These are phyloP conservation scores for Clonostachys solani DNA, from an alignment of 2,329 filamentous ascomycete genomes.

Conservation along the genomic window DNA sequence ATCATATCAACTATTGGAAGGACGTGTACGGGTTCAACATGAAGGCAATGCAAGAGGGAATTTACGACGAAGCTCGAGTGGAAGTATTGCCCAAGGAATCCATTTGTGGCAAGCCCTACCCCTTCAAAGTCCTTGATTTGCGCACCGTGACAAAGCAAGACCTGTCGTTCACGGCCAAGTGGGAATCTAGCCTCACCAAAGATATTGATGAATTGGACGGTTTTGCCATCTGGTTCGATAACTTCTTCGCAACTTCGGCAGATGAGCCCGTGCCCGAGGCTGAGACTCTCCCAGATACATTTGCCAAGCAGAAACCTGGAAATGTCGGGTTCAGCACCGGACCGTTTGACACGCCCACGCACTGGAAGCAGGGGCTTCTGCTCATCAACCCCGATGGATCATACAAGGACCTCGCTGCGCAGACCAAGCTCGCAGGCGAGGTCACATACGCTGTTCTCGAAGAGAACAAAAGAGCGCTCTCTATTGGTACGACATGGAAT, in stretches of 20 bases:
- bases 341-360: constrained; percentile 70
- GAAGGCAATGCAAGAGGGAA: constrained; percentile 80
- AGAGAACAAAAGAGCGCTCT: constrained; percentile 64
- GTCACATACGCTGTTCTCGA: constrained; percentile 67
- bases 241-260: constrained; percentile 72
- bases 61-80: constrained; percentile 78
- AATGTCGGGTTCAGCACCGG: constrained; percentile 87
- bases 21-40: constrained; percentile 95
- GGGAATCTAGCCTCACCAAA: constrained; percentile 55
- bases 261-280: constrained; percentile 43
- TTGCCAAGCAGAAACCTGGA: constrained; percentile 51
- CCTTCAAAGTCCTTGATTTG: constrained; percentile 74
- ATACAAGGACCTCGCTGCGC: constrained; percentile 41
- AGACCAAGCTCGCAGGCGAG: constrained; percentile 58
- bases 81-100: constrained; percentile 61
- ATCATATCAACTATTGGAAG: constrained; percentile 81
- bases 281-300: constrained; percentile 56
- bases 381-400: constrained; percentile 58
- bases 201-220: constrained; percentile 74
- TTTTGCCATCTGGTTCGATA: constrained; percentile 91
- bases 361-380: constrained; percentile 85
- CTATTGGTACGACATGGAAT: constrained; percentile 62
- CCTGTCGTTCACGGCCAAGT: constrained; percentile 69
- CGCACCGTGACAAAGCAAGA: constrained; percentile 69
- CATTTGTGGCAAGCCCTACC: constrained; percentile 53